Evolutionary conservation across 345 rosid species (phyloP).

Genomic region (Linum lewisii): DNA sequence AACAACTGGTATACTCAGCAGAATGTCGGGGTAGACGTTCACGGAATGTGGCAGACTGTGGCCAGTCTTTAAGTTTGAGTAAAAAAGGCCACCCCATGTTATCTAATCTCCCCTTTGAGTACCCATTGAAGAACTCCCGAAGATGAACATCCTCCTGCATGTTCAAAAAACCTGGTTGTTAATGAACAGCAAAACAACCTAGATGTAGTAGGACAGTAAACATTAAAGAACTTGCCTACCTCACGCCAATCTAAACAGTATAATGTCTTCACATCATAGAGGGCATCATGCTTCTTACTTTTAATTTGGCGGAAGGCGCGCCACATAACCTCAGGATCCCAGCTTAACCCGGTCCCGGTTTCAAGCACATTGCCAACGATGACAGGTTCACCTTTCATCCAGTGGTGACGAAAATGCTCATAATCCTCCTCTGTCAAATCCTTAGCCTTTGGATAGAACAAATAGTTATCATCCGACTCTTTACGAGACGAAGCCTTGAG

Average conservation of each 20-base stretch:
- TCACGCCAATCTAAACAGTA: conserved; percentile 57
- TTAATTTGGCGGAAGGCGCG: conserved; percentile 50
- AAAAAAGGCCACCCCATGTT: conserved; percentile 38
- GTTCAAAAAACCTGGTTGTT: conserved; percentile 6
- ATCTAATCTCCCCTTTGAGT: conserved; percentile 33
- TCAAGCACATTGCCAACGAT: conserved; percentile 51
- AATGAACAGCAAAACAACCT: neutral
- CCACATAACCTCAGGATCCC: conserved; percentile 84
- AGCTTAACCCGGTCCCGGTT: conserved; percentile 54
- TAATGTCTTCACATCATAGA: conserved; percentile 37
- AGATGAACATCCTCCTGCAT: conserved; percentile 46
- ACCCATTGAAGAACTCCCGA: conserved; percentile 48
- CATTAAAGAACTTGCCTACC: conserved; percentile 23
- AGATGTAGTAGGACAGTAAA: neutral
- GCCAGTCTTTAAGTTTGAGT: conserved; percentile 82
- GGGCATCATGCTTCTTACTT: conserved; percentile 25
- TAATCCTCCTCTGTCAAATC: conserved; percentile 30
- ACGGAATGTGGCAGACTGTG: conserved; percentile 47
- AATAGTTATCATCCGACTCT: conserved; percentile 41
- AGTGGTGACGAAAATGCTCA: conserved; percentile 66
- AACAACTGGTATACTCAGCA: conserved; percentile 48
- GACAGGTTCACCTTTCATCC: conserved; percentile 73
- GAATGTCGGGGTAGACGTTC: conserved; percentile 59
- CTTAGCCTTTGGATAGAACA: conserved; percentile 47
- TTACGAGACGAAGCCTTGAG: conserved; percentile 53